Base-by-base conservation (phyloP, 169 alveolate species). In the Plasmodium billcollinsi region DNA sequence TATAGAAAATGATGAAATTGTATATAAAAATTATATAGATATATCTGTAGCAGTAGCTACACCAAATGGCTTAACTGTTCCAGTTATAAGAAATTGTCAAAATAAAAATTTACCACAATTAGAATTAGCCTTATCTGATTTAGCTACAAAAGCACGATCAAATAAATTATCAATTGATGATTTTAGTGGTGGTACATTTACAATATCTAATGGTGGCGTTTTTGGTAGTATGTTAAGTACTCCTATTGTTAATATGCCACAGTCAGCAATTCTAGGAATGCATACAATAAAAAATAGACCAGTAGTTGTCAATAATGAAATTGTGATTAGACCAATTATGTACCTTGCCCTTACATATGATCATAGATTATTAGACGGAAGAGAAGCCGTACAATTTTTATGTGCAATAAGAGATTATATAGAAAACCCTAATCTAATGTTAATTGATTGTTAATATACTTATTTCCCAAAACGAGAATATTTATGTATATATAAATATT, bases 301-400 rank as follows among this genome's bases (percentile, higher is more conserved):
- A n/a, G 99, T 98, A 43, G 98, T 96, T 15, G 95, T 96, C 63
- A 97, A 96, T 73, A 98, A 96, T 89, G 93, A 95, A 86, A 96
- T 98, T 73, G 99, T 96, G 18, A 97, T 98, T 29, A 94, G 99
- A 49, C 99, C 99, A n/a, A 96, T 97, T 76, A 98, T 98, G 99
- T 93, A 69, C 95, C 91, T 98, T 50, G 99, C 99, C 20, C 93
- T 98, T 74, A 97, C 99, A 54, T 98, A 98, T 94, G 99, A 98
- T 89, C 99, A 98, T 96, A 96, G 99, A 76, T 93, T 98, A 49
- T 88, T 98, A 67, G 99, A 98, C 94, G 99, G 99, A 61, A 96
- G 99, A 90, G 99, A 98, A 88, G 99, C 99, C 18, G 99, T 97
- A 20, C 97, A 97, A 33, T 98, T 98, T 97, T 94, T 98, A 50